Base-by-base conservation (phyloP, 305 asterid genomes). In the Fraxinus albicans region DNA sequence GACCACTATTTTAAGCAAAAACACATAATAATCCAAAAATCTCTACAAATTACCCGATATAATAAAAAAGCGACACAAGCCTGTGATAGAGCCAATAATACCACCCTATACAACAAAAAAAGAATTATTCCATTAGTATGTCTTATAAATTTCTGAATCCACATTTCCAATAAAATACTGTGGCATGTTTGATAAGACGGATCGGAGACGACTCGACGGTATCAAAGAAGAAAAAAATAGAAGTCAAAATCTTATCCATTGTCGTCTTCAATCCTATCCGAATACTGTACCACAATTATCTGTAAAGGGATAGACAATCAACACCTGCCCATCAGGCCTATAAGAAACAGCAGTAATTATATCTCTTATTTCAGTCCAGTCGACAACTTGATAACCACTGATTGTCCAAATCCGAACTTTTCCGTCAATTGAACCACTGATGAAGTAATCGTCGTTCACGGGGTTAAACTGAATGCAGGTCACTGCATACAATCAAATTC, bases 381-480 rank as follows among this genome's bases (percentile, higher is more conserved):
- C 92, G 83, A 95, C 90, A 87, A 96, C 99, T 84, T 91, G 94
- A 85, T 92, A 81, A 80, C 92, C 86, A 73, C 79, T 88, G 44
- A 92, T 86, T 23, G 87, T 88, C 99, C 99, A 96, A 84, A 96
- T 91, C 42, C 99, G 97, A 80, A 92, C 90, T 88, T 96, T 96
- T 73, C 98, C 99, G 67, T 96, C 99, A 75, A 96, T 92, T n/a
- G 99, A 95, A 78, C 99, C 98, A 82, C 97, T 96, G 84, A 96
- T 80, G 91, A 95, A 96, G 89, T 82, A 90, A 83, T 94, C 94
- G 81, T 93, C 90, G 31, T 91, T 86, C 85, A 89, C 86, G 0
- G 98, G 98, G 84, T 93, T 92, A 86, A 95, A 94, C 78, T 93
- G 98, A 83, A 91, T 74, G 86, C 97, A 91, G 55, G 99, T 95